A percentile compares a stretch with the other conserved stretches of the same genome.
Evolutionary conservation across 176 grass and related monocot species (phyloP).

Genomic region (Hyparrhenia diplandra): DNA sequence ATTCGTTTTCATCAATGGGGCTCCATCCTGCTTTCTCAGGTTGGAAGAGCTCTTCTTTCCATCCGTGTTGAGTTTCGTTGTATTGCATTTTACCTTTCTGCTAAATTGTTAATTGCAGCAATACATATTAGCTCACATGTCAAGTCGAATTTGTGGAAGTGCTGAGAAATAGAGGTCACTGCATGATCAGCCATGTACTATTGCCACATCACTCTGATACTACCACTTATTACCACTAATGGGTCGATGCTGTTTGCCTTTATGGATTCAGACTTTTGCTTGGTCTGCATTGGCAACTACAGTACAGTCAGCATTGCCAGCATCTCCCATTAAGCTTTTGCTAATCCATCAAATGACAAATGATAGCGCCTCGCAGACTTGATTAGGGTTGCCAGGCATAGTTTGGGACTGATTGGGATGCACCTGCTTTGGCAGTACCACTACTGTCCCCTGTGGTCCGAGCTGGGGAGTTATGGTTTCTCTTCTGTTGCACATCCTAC

Average conservation of each 20-base stretch:
- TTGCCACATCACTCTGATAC: background rate
- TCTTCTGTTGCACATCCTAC: background rate
- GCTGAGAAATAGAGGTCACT: background rate
- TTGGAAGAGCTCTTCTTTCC: background rate
- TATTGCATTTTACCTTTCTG: background rate
- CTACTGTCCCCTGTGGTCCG: conserved; percentile 19
- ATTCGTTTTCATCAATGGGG: background rate
- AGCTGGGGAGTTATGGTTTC: background rate
- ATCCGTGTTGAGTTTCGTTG: too few relatives aligned
- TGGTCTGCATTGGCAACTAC: background rate
- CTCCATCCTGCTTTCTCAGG: background rate
- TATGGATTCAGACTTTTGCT: background rate
- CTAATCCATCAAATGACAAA: background rate
- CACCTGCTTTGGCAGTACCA: background rate
- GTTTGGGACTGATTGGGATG: background rate
- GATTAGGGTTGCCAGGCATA: background rate
- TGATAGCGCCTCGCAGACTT: background rate
- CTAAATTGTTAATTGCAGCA: background rate
- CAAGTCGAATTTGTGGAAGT: too few relatives aligned
- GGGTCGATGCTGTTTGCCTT: too few relatives aligned
- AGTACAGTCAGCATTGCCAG: background rate
- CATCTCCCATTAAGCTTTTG: background rate
- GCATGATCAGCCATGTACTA: background rate
- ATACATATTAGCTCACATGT: background rate
- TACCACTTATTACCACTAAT: too few relatives aligned